Evolutionary conservation across 805 yeast species (phyloP).

Genomic region (Candida silvicultrix): DNA sequence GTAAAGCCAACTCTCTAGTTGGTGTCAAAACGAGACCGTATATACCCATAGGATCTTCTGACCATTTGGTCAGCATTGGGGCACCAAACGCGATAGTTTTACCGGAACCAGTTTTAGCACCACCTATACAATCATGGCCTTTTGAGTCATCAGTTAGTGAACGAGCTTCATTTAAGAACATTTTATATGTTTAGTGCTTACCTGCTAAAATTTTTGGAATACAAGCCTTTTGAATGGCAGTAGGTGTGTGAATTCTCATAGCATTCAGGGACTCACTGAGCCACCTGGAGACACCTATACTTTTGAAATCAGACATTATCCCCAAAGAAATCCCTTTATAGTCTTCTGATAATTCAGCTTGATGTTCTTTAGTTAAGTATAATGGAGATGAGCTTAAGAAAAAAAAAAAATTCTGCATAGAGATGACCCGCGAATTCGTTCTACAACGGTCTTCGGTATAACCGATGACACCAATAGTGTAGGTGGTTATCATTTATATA

Average conservation of each 20-base stretch:
- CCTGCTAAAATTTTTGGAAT: conserved; percentile 80
- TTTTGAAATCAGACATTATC: conserved; percentile 37
- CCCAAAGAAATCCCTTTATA: too few species aligned
- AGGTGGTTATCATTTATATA: neutral
- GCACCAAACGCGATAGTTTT: conserved; percentile 96
- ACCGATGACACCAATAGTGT: neutral
- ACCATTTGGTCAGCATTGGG: conserved; percentile 95
- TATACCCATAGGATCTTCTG: conserved; percentile 90
- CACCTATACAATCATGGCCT: conserved; percentile 90
- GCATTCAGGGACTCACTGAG: conserved; percentile 70
- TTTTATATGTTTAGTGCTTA: conserved; percentile 3
- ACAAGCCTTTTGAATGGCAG: conserved; percentile 81
- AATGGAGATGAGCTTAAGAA: neutral
- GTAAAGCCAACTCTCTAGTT: conserved; percentile 89
- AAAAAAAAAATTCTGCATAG: neutral
- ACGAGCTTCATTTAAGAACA: too few species aligned
- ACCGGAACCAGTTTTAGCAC: conserved; percentile 98
- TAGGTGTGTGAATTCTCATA: conserved; percentile 80
- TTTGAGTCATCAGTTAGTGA: neutral
- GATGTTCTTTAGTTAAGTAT: too few species aligned
- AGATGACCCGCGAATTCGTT: neutral
- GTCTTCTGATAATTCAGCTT: too few species aligned
- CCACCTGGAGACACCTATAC: conserved; percentile 82
- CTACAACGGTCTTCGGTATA: neutral
- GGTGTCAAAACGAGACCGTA: conserved; percentile 89